phyloP scores from a whole-genome alignment of 768 basidiomycete species.

The Boletellus ananas region DNA sequence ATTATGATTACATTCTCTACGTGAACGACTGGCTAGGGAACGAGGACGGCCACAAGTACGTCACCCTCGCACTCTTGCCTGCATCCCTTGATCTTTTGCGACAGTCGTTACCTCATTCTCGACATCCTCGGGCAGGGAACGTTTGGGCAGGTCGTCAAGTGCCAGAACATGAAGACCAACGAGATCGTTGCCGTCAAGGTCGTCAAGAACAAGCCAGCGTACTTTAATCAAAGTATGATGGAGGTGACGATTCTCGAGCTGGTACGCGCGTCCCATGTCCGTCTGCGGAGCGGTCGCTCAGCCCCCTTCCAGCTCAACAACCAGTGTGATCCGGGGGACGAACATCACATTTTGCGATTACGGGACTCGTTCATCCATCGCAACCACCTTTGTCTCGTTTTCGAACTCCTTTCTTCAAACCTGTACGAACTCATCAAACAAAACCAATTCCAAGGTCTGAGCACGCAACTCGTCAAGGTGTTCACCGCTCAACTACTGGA shows the following conservation, averaged over 20 bases:
- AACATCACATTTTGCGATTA: slow-evolving; percentile 94
- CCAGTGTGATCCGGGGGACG: slow-evolving; percentile 88
- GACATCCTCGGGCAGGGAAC: slow-evolving; percentile 99
- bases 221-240: slow-evolving; percentile 99
- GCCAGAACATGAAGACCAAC: slow-evolving; percentile 99
- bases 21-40: slow-evolving; percentile 97
- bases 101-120: slow-evolving; percentile 84
- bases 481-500: slow-evolving; percentile 96
- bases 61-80: slow-evolving; percentile 15
- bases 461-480: slow-evolving; percentile 96
- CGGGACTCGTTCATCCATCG: slow-evolving; percentile 96
- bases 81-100: slow-evolving; percentile 15
- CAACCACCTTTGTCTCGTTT: slow-evolving; percentile 95
- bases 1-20: slow-evolving; percentile 98
- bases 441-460: slow-evolving; percentile 97
- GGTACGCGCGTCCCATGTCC: slow-evolving; percentile 47
- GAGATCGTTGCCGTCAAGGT: slow-evolving; percentile 99
- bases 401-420: slow-evolving; percentile 94
- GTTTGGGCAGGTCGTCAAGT: slow-evolving; percentile 99
- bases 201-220: slow-evolving; percentile 99
- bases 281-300: not conserved
- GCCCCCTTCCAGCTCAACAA: slow-evolving; percentile 71
- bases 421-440: slow-evolving; percentile 99
- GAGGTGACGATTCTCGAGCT: slow-evolving; percentile 97
- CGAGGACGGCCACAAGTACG: slow-evolving; percentile 93